Conservation (phyloP, 805 yeast species). For the Yarrowia yakushimensis region DNA sequence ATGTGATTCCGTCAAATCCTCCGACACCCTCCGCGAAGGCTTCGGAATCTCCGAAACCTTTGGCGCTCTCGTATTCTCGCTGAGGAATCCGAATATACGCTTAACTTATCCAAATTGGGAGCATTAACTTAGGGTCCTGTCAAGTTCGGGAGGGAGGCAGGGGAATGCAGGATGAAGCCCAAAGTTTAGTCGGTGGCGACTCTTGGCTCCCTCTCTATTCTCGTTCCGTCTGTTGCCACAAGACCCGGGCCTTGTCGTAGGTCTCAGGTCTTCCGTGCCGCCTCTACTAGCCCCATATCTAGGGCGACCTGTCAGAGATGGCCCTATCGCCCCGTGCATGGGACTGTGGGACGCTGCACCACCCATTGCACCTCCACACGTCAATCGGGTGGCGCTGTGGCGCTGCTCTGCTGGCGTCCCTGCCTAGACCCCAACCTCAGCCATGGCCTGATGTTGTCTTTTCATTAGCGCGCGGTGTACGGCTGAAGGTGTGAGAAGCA, state of each 20-base stretch:
- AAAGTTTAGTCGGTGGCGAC: conserved; percentile 23
- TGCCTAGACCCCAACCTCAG: not conserved
- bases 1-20: conserved; percentile 3
- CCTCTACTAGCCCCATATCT: not conserved
- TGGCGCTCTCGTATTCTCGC: conserved; percentile 18
- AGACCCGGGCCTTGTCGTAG: not conserved
- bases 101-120: conserved; percentile 20
- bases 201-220: not conserved
- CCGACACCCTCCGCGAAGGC: conserved; percentile 9
- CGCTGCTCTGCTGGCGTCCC: too few relatives aligned
- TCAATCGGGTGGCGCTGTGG: too few relatives aligned
- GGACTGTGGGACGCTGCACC: too few relatives aligned
- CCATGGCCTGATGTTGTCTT: conserved; percentile 14
- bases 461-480: conserved; percentile 15
- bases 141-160: conserved; percentile 24
- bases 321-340: too few relatives aligned
- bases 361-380: too few relatives aligned
- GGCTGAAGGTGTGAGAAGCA: conserved; percentile 5
- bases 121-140: not conserved
- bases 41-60: conserved; percentile 13
- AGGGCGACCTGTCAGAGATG: not conserved
- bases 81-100: conserved; percentile 18
- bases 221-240: not conserved
- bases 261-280: not conserved
- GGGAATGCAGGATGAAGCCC: conserved; percentile 18